Base-by-base conservation (phyloP, 2,329 filamentous ascomycete species). In the Colletotrichum sp. region DNA sequence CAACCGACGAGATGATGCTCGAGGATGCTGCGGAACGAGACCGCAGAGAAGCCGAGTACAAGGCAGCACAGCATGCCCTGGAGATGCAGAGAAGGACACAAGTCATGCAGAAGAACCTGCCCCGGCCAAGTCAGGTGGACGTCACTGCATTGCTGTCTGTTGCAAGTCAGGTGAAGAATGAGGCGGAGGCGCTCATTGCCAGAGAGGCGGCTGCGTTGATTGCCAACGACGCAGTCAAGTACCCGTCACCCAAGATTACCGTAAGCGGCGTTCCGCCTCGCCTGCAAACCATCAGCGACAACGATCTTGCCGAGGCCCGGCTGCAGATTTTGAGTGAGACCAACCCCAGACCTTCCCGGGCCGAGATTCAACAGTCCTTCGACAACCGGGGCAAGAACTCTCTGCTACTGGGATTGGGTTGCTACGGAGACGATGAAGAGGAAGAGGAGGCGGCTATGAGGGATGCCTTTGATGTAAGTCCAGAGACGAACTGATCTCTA, bases 31-130 rank as follows among this genome's bases (percentile, higher is more conserved):
- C 94, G 19, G 92, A 96, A 78, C 91, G 94, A 44, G 97, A 98
- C 83, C 91, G 92, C 72, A 91, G 95, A 75, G 95, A 98, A 82
- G 91, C 91, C 61, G 92, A 94, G 77, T 91, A 94, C 66, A 90
- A 90, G 52, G 93, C 96, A 80, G 94, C 93, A 81, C 91, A 85
- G 71, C 92, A 96, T 81, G 94, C 93, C 82, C 90, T 93, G 15
- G 96, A 98, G 79, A 94, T 95, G 81, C 93, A 92, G 83, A 91
- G 96, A 67, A 93, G 97, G 80, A 98, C 95, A 2, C 96, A 98
- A 81, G 96, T 98, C n/a, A 93, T 98, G 84, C 96, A 98, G 85
- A 93, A 91, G 79, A 91, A 91, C 6, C 87, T 99, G 15, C 97
- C 97, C 9, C 91, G 96, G 60, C 96, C 97, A 2, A 89, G 90